Percentiles rank a stretch among this genome's conserved stretches.
These are phyloP conservation scores for Phytophthora aleatoria DNA, from an alignment of 352 stramenopile genomes.

Conservation along the genomic window DNA sequence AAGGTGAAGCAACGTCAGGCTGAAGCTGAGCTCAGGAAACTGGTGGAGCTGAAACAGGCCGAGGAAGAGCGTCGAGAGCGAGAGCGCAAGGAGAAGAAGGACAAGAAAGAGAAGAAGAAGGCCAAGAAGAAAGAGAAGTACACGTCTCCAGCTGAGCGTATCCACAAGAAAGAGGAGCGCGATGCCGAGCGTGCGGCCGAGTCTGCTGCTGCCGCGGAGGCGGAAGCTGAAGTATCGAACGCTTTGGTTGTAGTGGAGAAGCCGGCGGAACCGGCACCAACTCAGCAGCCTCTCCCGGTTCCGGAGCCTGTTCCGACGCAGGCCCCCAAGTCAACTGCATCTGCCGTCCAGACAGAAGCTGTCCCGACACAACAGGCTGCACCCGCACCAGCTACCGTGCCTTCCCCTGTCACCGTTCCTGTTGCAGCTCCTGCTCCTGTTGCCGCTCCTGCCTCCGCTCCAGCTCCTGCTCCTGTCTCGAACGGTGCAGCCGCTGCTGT, in stretches of 20 bases:
- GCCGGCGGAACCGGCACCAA: conserved; percentile 14
- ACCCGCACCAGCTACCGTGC: conserved; percentile 6
- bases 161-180: conserved; percentile 50
- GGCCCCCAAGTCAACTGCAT: conserved; percentile 5
- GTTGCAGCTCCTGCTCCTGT: conserved; percentile 9
- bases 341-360: conserved; percentile 14
- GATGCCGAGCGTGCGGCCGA: conserved; percentile 25
- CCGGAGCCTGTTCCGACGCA: conserved; percentile 5
- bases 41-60: conserved; percentile 45
- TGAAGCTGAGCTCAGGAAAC: conserved; percentile 40
- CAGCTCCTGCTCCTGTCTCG: conserved; percentile 7
- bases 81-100: conserved; percentile 41
- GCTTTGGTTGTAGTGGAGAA: conserved; percentile 61
- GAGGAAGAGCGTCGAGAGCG: conserved; percentile 45
- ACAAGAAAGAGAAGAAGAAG: conserved; percentile 55
- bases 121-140: conserved; percentile 66
- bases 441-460: background rate
- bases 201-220: conserved; percentile 14
- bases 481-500: conserved; percentile 5
- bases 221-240: conserved; percentile 42
- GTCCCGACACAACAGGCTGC: background rate
- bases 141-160: conserved; percentile 55
- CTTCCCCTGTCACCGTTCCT: conserved; percentile 9
- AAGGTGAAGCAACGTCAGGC: conserved; percentile 46
- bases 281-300: conserved; percentile 5